Evolutionary conservation across 2,329 filamentous ascomycete species (phyloP).

Genomic region (Alternaria sp.): DNA sequence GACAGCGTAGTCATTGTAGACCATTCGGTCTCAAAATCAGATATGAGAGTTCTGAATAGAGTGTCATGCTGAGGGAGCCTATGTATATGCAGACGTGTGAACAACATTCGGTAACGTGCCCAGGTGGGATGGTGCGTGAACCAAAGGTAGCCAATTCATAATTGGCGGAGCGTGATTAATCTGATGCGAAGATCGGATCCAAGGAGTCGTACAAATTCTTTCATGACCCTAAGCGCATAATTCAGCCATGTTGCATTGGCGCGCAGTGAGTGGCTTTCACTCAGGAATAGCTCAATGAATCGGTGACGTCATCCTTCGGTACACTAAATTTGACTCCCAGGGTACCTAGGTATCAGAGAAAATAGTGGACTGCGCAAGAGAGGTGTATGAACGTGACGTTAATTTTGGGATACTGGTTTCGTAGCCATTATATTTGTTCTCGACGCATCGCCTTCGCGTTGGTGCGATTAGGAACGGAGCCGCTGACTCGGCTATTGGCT

Average conservation of each 20-base stretch:
- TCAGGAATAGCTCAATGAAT: background rate
- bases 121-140: background rate
- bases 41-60: background rate
- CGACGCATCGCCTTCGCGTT: constrained; percentile 8
- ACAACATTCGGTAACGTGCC: background rate
- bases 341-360: no score
- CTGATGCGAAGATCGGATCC: background rate
- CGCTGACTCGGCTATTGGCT: constrained; percentile 15
- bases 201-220: background rate
- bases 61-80: background rate
- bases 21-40: background rate
- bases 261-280: background rate
- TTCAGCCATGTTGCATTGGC: background rate
- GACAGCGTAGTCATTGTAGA: background rate
- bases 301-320: constrained; percentile 1
- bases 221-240: background rate
- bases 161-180: background rate
- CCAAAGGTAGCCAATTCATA: background rate
- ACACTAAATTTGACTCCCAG: background rate
- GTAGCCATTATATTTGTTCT: background rate
- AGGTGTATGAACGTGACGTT: background rate
- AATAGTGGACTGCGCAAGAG: background rate
- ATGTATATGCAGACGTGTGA: background rate
- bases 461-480: background rate
- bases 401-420: background rate